Base-by-base conservation (phyloP, 169 alveolate species). In the Cryptosporidium tyzzeri region DNA sequence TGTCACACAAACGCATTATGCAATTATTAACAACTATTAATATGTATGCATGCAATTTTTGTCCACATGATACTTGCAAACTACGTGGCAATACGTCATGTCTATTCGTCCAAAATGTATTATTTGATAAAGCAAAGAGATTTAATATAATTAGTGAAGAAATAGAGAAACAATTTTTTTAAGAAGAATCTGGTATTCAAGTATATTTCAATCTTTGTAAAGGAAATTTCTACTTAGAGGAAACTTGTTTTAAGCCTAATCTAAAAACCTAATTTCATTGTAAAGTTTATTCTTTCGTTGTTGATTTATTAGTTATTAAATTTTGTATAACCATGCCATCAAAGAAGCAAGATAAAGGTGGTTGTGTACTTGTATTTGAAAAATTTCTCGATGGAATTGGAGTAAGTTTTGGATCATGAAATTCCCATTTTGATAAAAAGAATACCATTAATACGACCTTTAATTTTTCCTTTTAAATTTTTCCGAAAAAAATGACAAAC, bases 341-440 rank as follows among this genome's bases (percentile, higher is more conserved):
- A 26, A 73, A 73, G 39, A 44, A 55, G 37, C 71, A 80, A 29
- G 65, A 67, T 18, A 80, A 62, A 65, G 89, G 89, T 2, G 68
- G 75, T n/a, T 80, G 89, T 80, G 89, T 59, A 41, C 16, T 80
- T 41, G 89, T 65, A 37, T 80, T 80, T 23, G 89, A 80, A 33
- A 80, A 59, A 26, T 18, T 80, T 23, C 62, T 80, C 16, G 68
- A 80, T 67, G 75, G 73, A 35, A 33, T 80, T 26, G 89, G 89
- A 37, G 89, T 80, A 80, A 80, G 89, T 80, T 80, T 37, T 44
- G 21, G 16, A 18, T 55, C 10, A n/a, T 23, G 14, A 21, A 23
- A 55, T n/a, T 26, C 7, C 37, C 7, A 9, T 23, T 55, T 7
- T 55, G 12, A n/a, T 3, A 53, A 55, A 21, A 26, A 55, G 18